phyloP scores from a whole-genome alignment of 2,329 filamentous ascomycete species.

The Colletotrichum shisoi region DNA sequence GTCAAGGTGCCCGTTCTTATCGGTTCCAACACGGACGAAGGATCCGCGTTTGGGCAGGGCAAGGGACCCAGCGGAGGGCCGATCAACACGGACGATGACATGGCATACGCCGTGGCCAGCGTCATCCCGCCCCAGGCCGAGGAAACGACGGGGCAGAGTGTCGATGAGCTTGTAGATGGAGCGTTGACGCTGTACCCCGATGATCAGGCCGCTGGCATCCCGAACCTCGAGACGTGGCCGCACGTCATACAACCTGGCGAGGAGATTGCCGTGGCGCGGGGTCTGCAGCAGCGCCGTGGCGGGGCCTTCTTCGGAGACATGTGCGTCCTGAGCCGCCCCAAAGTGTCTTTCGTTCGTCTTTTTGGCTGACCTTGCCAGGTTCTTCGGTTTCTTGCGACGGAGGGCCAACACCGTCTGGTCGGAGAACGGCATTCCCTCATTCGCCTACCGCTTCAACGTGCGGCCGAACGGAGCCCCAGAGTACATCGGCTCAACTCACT shows the following conservation, averaged over 20 bases:
- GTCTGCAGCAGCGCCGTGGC: constrained; percentile 46
- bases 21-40: constrained; percentile 50
- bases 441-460: constrained; percentile 48
- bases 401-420: constrained; percentile 45
- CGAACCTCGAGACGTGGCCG: constrained; percentile 47
- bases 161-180: constrained; percentile 42
- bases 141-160: constrained; percentile 41
- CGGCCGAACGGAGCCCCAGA: constrained; percentile 43
- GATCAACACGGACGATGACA: constrained; percentile 46
- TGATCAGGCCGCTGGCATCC: constrained; percentile 48
- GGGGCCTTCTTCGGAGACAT: constrained; percentile 44
- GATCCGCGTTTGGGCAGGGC: constrained; percentile 42
- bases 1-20: constrained; percentile 48
- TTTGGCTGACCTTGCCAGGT: constrained; percentile 11
- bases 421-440: constrained; percentile 43
- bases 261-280: constrained; percentile 41
- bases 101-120: constrained; percentile 39
- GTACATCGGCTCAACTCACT: constrained; percentile 48
- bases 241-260: constrained; percentile 45
- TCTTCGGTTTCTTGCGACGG: constrained; percentile 45
- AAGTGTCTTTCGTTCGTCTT: neutral
- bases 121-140: constrained; percentile 33
- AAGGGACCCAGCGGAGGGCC: constrained; percentile 37
- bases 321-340: constrained; percentile 9
- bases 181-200: constrained; percentile 46